Percentiles rank a stretch among this genome's conserved stretches.
phyloP scores from a whole-genome alignment of 2,329 filamentous ascomycete genomes.

The Paecilomyces dactylethromorphus region DNA sequence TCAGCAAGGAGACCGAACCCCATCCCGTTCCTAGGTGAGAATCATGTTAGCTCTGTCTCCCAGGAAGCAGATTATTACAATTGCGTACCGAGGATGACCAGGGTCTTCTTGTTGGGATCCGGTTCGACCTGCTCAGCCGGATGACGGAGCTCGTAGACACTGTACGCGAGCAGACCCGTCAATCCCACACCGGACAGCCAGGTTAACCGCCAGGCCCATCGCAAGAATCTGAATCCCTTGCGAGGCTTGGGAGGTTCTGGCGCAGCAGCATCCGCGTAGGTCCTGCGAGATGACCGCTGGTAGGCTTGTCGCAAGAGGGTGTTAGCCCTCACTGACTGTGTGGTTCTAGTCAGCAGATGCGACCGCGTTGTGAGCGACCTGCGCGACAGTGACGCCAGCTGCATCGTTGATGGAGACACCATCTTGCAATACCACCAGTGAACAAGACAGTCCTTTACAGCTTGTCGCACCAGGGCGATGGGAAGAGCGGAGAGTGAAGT shows the following conservation, averaged over 20 bases:
- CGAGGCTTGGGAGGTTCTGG: slow-evolving; percentile 34
- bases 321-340: slow-evolving; percentile 19
- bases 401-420: slow-evolving; percentile 23
- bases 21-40: slow-evolving; percentile 75
- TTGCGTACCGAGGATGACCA: slow-evolving; percentile 79
- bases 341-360: slow-evolving; percentile 16
- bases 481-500: background rate
- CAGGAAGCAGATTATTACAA: slow-evolving; percentile 1
- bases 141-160: slow-evolving; percentile 75
- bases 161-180: slow-evolving; percentile 67
- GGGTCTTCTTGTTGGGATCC: slow-evolving; percentile 89
- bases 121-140: slow-evolving; percentile 71
- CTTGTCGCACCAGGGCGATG: background rate
- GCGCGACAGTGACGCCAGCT: slow-evolving; percentile 30
- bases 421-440: slow-evolving; percentile 26
- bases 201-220: slow-evolving; percentile 76
- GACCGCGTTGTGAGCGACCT: slow-evolving; percentile 24
- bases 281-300: slow-evolving; percentile 37
- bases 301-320: slow-evolving; percentile 15
- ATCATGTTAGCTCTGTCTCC: slow-evolving; percentile 13
- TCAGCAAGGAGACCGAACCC: slow-evolving; percentile 91
- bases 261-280: slow-evolving; percentile 45
- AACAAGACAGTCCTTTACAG: slow-evolving; percentile 26
- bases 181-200: slow-evolving; percentile 68
- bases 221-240: slow-evolving; percentile 62